Conservation (phyloP, 768 basidiomycete genomes). For the Tricholoma saponaceum region DNA sequence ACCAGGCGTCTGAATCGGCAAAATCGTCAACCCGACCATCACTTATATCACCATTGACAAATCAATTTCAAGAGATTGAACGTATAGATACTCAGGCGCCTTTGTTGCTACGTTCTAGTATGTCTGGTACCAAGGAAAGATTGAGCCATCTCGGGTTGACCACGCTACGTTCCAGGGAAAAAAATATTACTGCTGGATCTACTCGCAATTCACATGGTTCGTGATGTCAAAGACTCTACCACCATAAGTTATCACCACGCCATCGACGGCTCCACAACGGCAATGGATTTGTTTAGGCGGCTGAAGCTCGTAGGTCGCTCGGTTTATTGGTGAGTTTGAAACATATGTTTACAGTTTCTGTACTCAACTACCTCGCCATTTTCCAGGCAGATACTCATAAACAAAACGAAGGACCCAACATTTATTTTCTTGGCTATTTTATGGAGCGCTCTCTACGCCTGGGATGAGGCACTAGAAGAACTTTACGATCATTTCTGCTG, state of each 20-base stretch:
- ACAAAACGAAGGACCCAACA: slow-evolving; percentile 41
- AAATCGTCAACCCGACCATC: slow-evolving; percentile 11
- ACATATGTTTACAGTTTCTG: slow-evolving; percentile 27
- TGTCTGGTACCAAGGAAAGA: background rate
- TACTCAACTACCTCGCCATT: slow-evolving; percentile 12
- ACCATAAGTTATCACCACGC: slow-evolving; percentile 41
- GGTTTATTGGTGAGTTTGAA: slow-evolving; percentile 36
- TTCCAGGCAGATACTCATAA: slow-evolving; percentile 11
- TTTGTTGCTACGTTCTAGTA: slow-evolving; percentile 35
- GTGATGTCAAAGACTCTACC: slow-evolving; percentile 31
- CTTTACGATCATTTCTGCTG: slow-evolving; percentile 47
- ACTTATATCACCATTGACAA: background rate
- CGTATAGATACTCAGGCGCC: slow-evolving; percentile 54
- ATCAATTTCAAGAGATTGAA: slow-evolving; percentile 19
- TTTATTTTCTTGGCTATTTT: slow-evolving; percentile 48
- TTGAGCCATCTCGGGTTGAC: background rate
- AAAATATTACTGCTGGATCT: slow-evolving; percentile 40
- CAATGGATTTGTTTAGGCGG: slow-evolving; percentile 29
- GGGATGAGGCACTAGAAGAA: slow-evolving; percentile 54
- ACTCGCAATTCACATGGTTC: slow-evolving; percentile 52
- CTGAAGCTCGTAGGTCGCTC: slow-evolving; percentile 34
- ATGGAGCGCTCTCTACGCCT: slow-evolving; percentile 59
- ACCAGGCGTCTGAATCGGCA: slow-evolving; percentile 7
- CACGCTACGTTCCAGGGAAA: slow-evolving; percentile 18
- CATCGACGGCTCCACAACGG: slow-evolving; percentile 28